These are phyloP conservation scores for Leishmania tropica DNA, from an alignment of 208 protist species.

Conservation along the genomic window DNA sequence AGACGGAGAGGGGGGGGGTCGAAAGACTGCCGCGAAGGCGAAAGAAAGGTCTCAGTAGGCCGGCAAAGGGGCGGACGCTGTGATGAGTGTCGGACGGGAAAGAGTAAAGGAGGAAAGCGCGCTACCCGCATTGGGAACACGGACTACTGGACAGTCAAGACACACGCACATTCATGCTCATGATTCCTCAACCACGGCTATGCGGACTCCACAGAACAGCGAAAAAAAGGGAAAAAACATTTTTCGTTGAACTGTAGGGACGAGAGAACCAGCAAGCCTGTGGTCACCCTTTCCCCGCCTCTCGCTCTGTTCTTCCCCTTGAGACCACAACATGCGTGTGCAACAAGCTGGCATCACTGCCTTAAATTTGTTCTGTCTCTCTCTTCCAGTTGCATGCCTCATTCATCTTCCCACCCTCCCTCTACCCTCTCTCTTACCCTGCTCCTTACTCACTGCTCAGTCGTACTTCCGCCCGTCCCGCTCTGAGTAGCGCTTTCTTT, in stretches of 20 bases:
- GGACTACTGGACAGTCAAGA: background rate
- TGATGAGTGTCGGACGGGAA: background rate
- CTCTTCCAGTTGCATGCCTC: too few species aligned
- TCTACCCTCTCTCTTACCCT: background rate
- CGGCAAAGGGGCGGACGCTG: background rate
- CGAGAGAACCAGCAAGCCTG: background rate
- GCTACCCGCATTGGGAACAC: background rate
- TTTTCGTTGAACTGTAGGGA: background rate
- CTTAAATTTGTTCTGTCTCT: background rate
- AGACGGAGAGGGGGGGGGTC: background rate
- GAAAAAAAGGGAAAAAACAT: background rate
- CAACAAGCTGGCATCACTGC: background rate
- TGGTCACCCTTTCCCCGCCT: background rate
- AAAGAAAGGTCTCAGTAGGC: background rate
- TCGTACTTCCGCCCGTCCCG: too few species aligned
- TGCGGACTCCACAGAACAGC: background rate
- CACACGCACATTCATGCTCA: background rate
- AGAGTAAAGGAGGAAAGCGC: background rate
- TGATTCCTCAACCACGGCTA: background rate
- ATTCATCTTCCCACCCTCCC: too few species aligned
- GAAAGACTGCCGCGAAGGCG: background rate
- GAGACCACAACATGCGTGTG: background rate
- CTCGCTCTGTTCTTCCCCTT: background rate
- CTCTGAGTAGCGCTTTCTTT: too few species aligned
- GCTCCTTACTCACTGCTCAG: background rate